Base-by-base conservation (phyloP, 73 alveolate species). In the Stentor roeselii region DNA sequence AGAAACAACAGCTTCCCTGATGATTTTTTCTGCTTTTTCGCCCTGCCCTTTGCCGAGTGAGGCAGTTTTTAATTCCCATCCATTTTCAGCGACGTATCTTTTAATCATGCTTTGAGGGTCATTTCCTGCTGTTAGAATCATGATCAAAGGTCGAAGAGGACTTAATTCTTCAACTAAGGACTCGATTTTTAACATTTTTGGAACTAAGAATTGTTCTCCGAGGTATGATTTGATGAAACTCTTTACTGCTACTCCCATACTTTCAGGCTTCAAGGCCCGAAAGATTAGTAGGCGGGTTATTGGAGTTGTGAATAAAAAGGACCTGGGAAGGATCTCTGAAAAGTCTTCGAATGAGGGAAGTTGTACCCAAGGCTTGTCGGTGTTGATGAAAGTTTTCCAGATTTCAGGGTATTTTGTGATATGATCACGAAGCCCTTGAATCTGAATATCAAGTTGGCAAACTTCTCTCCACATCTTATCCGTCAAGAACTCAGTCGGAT, bases 1-100 rank as follows among this genome's bases (percentile, higher is more conserved):
- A 42, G 78, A 59, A 34, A 89, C 93, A 21, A 89, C 90, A 77
- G 95, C 67, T 75, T 90, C 90, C 86, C 91, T 95, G 74, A 97
- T 95, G 36, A 88, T 87, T 89, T 93, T 96, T 85, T 92, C 95
- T 34, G 99, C 99, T 84, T 89, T 95, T 14, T 91, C 97, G 38
- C 98, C 99, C 85, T 96, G 95, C 3, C 99, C 99, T 86, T 96
- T 78, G 21, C 99, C 99, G 37, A 96, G 90, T 36, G 98, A 93
- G 4, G 95, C 98, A 11, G 92, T 90, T 2, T 90, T 93, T 74
- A 96, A 86, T 59, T 89, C 85, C 88, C 89, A 95, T 78, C 90
- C 89, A 89, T 93, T 94, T 59, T 84, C 89, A 78, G 94, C 96
- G 4, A 97, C 96, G 78, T 89, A 96, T 87, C 95, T 95, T 76